Base-by-base conservation (phyloP, 306 rosid species). In the Neltuma alba region DNA sequence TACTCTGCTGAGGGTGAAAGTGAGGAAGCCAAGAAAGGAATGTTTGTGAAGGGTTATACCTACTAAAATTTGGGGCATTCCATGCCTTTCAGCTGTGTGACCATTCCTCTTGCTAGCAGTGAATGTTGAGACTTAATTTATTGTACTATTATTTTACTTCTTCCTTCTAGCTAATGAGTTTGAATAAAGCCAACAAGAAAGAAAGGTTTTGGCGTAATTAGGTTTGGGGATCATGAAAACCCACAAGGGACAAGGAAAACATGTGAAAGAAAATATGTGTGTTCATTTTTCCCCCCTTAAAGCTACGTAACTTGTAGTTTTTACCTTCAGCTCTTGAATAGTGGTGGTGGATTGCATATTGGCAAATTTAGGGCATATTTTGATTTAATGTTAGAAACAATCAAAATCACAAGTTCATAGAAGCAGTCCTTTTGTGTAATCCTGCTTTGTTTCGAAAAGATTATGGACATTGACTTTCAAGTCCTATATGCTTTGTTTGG, bases 21-120 rank as follows among this genome's bases (percentile, higher is more conserved):
- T 3, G 99, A 96, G 63, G 99, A 96, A 73, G 96, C 99, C 74
- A 89, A 82, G 85, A 88, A 80, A 41, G 99, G 96, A 77, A 96
- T 96, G 99, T 96, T 96, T 55, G 97, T 91, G 80, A 90, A 87
- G 88, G 99, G 97, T 66, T 96, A 96, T 71, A 91, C 96, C 70
- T 96, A 96, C 91, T 96, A 82, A 25, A 61, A 72, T 34, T 81
- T 37, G 52, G 38, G 65, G 65, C 61, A 50, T 31, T 31, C 70
- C 37, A 16, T 71, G 65, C 72, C 68, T 60, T 57, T 25, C 8
- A 36, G 20, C 34, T 68, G 11, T 72, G 33, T 81, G 25, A 38
- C 41, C 57, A 42, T 41, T 72, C 47, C 60, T 44, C 48, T 44
- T 37, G 34, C 33, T 72, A 27, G 78, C 70, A 47, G 27, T 70